Evolutionary conservation across 768 basidiomycete species (phyloP).

Genomic region (Suillus subalutaceus): DNA sequence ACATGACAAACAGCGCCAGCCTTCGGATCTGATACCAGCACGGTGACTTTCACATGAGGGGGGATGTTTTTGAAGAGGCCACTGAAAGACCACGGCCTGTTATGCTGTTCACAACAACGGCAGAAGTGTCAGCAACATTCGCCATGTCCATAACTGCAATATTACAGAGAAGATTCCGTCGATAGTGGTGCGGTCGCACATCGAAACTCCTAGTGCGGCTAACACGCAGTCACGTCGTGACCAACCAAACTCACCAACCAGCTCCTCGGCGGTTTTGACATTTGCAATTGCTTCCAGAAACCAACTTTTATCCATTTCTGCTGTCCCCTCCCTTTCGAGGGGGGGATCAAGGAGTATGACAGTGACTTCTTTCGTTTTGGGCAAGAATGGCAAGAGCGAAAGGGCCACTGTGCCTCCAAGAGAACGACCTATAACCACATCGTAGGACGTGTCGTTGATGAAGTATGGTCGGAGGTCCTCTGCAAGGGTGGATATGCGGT

Average conservation of each 20-base stretch:
- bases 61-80: constrained; percentile 7
- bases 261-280: not conserved
- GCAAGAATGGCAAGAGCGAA: constrained; percentile 21
- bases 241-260: constrained; percentile 20
- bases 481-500: constrained; percentile 12
- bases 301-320: not conserved
- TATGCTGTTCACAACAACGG: constrained; percentile 3
- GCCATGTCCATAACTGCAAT: not conserved
- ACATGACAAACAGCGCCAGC: not conserved
- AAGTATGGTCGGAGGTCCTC: constrained; percentile 21
- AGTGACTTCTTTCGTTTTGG: constrained; percentile 7
- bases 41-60: constrained; percentile 19
- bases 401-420: constrained; percentile 18
- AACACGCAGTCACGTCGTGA: constrained; percentile 11
- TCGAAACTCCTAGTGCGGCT: constrained; percentile 9
- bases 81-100: constrained; percentile 24
- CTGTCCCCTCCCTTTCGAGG: constrained; percentile 1
- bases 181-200: constrained; percentile 8
- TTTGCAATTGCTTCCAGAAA: constrained; percentile 3
- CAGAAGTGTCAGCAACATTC: not conserved
- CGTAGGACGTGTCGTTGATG: constrained; percentile 8
- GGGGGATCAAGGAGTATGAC: constrained; percentile 18
- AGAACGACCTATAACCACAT: constrained; percentile 24
- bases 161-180: not conserved
- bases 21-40: constrained; percentile 24